Conservation (phyloP, 768 basidiomycete species). For the Nidularia sp. region DNA sequence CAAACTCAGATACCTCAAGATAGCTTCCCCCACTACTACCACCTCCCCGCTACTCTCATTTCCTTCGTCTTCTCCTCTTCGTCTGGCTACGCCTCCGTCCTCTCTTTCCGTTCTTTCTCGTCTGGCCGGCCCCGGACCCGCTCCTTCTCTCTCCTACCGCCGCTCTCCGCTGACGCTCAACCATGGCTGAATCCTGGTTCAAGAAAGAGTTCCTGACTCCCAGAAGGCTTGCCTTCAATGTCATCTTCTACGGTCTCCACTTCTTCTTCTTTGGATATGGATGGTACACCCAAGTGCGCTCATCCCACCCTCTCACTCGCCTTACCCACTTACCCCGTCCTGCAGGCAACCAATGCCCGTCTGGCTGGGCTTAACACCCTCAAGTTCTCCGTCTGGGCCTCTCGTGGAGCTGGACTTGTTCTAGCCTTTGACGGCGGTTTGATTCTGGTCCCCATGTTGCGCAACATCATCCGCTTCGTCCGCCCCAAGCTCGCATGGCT, state of each 20-base stretch:
- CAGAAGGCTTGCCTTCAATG: slow-evolving; percentile 66
- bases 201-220: slow-evolving; percentile 62
- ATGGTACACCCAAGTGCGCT: slow-evolving; percentile 78
- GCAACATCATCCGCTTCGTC: slow-evolving; percentile 81
- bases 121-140: slow-evolving; percentile 55
- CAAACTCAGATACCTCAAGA: slow-evolving; percentile 1
- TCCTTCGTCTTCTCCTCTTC: slow-evolving; percentile 8
- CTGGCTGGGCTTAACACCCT: slow-evolving; percentile 78
- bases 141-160: slow-evolving; percentile 17
- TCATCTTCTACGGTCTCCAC: slow-evolving; percentile 80
- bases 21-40: background rate
- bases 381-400: slow-evolving; percentile 83
- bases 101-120: slow-evolving; percentile 14
- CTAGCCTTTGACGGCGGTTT: slow-evolving; percentile 84
- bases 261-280: slow-evolving; percentile 75
- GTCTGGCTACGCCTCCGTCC: slow-evolving; percentile 1
- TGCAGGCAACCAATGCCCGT: slow-evolving; percentile 53
- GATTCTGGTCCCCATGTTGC: slow-evolving; percentile 85
- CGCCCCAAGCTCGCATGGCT: slow-evolving; percentile 79
- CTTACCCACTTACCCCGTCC: slow-evolving; percentile 2
- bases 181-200: slow-evolving; percentile 72
- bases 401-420: slow-evolving; percentile 88
- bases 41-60: slow-evolving; percentile 16
- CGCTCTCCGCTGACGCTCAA: slow-evolving; percentile 12
- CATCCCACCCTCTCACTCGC: background rate